Evolutionary conservation across 2,329 filamentous ascomycete genomes (phyloP), one percentile per base, ranked within the genome.

Genomic region (Didymella pomorum): DNA sequence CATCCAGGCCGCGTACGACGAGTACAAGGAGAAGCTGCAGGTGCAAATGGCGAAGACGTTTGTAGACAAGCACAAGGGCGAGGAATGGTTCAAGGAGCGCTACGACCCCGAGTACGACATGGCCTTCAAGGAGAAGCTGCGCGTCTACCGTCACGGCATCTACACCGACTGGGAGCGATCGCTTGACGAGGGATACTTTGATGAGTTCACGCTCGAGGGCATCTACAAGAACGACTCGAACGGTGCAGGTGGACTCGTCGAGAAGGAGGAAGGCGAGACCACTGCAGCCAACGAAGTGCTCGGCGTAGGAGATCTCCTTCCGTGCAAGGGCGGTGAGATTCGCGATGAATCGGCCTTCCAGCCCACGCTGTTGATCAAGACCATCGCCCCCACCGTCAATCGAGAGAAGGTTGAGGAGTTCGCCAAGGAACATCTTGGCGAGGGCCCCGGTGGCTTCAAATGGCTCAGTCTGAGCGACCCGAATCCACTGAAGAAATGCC

Each of bases 81-180:
- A 99, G 76, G 94, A 99, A 74, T 99, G 95, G 95, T 99, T 99
- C 80, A 92, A 89, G 68, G 95, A 99, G 78, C 89, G 92, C 74
- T 99, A 99, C 70, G 89, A 96, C 28, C 86, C 92, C 1, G 92
- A 95, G 66, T 87, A 94, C 53, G 85, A 91, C 51, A 89, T 93
- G 65, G 83, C 85, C 2, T 87, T 97, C 70, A 88, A 90, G 55
- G 81, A 82, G 59, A 89, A 92, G 70, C 81, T 98, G 52, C 90
- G 89, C 76, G 89, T 93, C 45, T 93, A 91, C 73, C 89, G 96
- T 45, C 87, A 89, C 39, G 87, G 86, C 14, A 86, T 88, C 51
- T 97, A 95, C 76, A 86, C 84, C 45, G 91, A 95, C 68, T 99
- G 95, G 94, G 89, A 94, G 71, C 88, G 88, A 62, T 94, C 98